Evolutionary conservation across 768 basidiomycete genomes (phyloP).

Genomic region (Butyriboletus loyo): DNA sequence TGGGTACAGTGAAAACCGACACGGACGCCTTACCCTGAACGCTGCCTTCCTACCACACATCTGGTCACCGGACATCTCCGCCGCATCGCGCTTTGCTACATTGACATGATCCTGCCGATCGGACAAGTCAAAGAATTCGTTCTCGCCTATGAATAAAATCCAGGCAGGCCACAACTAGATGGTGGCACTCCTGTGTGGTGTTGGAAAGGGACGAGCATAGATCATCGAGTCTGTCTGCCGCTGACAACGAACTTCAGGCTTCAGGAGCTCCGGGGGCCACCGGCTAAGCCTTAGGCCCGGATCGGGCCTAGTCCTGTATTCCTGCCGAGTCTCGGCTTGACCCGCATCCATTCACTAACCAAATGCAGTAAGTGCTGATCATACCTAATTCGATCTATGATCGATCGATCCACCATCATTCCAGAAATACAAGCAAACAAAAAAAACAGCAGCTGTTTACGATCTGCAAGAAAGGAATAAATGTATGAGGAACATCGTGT

Average conservation of each 20-base stretch:
- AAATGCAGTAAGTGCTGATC: too few relatives aligned
- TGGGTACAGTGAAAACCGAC: background rate
- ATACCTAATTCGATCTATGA: background rate
- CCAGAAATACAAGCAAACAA: background rate
- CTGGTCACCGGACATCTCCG: background rate
- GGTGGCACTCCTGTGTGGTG: background rate
- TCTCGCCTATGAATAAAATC: background rate
- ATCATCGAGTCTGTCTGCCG: too few relatives aligned
- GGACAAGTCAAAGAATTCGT: background rate
- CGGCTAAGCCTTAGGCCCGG: too few relatives aligned
- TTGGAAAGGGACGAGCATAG: background rate
- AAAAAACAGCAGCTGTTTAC: background rate
- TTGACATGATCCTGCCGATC: background rate
- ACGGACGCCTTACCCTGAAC: background rate
- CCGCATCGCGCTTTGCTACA: background rate
- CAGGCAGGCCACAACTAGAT: background rate
- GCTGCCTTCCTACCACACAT: conserved; percentile 1
- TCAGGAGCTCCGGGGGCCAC: too few relatives aligned
- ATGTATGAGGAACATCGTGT: background rate
- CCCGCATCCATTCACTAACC: background rate
- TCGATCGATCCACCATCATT: background rate
- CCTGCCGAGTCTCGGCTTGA: background rate
- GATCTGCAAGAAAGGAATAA: too few relatives aligned
- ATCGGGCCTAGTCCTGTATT: background rate
- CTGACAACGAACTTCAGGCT: too few relatives aligned